Evolutionary conservation across 2,329 filamentous ascomycete species (phyloP), one percentile per base, ranked within the genome.

Genomic region (Colletotrichum sp.): DNA sequence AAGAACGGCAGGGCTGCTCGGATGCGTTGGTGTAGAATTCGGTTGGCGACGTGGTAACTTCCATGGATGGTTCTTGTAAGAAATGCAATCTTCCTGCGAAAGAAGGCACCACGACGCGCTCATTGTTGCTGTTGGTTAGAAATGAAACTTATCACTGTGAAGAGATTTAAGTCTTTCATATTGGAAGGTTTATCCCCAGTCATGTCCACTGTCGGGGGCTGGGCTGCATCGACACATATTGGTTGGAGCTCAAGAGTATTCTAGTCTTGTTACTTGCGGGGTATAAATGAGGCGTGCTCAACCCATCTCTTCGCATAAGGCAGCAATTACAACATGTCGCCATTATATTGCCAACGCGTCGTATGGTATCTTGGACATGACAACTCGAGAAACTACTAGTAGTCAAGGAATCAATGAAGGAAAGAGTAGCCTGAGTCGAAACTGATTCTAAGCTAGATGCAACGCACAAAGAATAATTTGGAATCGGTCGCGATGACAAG

Each of bases 371-470:
- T 39, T 18, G 39, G 8, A 44, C 16, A 44, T n/a, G 16, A 6
- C 8, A 44, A 9, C 1, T 44, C 1, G 39, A 44, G 1, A 44
- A 0, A 2, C 16, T 3, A 44, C 39, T 10, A 44, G 16, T 44
- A n/a, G 18, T n/a, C 5, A 10, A 44, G 9, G 18, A n/a, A n/a
- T 44, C 5, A n/a, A 44, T 2, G 39, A 10, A 44, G 18, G 5
- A 44, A n/a, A 3, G 3, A n/a, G 39, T 44, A 44, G 39, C 39
- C 1, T 10, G 39, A 1, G 1, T 44, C 9, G 18, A 3, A n/a
- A 10, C 1, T 44, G 39, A 44, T 2, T n/a, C 18, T 0, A 0
- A 10, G 16, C 5, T 1, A 44, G 18, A 0, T 2, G 39, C 8
- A n/a, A 44, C 6, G 1, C 18, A 44, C 18, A n/a, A 0, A 10